Conservation (phyloP, 371 early-diverging fungal species). For the Circinella umbellata region DNA sequence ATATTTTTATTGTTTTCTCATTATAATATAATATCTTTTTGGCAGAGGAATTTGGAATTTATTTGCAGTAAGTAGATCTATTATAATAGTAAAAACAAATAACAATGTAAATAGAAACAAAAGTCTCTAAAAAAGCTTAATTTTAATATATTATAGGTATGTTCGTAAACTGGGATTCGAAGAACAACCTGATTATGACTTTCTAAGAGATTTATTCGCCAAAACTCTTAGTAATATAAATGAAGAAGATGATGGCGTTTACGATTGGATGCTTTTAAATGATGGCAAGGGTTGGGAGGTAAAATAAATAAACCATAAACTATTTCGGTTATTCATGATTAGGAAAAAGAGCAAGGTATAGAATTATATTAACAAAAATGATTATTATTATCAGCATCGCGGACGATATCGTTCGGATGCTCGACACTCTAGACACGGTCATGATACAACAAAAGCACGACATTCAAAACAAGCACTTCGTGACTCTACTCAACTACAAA, state of each 20-base stretch:
- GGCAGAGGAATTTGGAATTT: slow-evolving; percentile 87
- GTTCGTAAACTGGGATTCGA: slow-evolving; percentile 95
- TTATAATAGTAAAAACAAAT: background rate
- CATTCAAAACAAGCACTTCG: slow-evolving; percentile 17
- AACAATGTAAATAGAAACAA: background rate
- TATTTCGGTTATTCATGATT: background rate
- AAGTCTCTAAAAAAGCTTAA: background rate
- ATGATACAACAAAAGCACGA: slow-evolving; percentile 18
- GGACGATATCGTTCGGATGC: slow-evolving; percentile 4
- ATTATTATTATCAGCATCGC: background rate
- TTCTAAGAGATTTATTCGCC: slow-evolving; percentile 86
- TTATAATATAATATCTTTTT: background rate
- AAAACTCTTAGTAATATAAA: slow-evolving; percentile 77
- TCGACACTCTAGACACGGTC: slow-evolving; percentile 14
- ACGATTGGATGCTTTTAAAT: slow-evolving; percentile 91
- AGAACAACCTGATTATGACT: slow-evolving; percentile 97
- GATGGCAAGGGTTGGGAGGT: slow-evolving; percentile 64
- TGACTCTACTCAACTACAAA: background rate
- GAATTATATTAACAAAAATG: background rate
- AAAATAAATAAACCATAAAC: background rate
- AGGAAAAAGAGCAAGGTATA: background rate
- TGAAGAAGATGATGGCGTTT: slow-evolving; percentile 91
- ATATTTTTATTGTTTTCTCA: background rate
- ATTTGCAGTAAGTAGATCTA: slow-evolving; percentile 58
- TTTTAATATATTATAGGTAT: slow-evolving; percentile 51